Evolutionary conservation across 176 grass and related monocot genomes (phyloP).

Genomic region (Avena atlantica): DNA sequence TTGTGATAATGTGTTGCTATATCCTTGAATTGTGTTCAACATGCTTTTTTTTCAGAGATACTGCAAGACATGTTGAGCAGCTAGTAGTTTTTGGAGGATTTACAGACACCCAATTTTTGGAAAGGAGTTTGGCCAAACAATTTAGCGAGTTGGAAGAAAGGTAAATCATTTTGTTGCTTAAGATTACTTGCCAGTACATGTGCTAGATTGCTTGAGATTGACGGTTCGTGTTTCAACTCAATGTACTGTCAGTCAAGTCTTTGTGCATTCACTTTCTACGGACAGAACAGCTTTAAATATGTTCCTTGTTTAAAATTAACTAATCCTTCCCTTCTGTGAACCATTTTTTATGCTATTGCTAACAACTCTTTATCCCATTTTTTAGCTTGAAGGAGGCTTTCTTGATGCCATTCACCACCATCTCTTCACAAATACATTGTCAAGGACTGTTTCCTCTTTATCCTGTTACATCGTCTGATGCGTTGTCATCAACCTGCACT

Average conservation of each 20-base stretch:
- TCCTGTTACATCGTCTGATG: constrained; percentile 55
- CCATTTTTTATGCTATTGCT: constrained; percentile 15
- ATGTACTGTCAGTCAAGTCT: background rate
- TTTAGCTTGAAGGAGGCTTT: constrained; percentile 95
- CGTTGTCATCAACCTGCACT: constrained; percentile 44
- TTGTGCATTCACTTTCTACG: constrained; percentile 32
- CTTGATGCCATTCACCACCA: constrained; percentile 79
- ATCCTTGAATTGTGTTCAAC: constrained; percentile 30
- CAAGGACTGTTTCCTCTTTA: constrained; percentile 77
- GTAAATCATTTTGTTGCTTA: constrained; percentile 47
- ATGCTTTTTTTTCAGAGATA: constrained; percentile 60
- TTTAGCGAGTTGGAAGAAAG: constrained; percentile 87
- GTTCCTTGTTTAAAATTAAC: constrained; percentile 22
- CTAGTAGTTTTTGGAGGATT: constrained; percentile 90
- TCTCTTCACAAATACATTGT: constrained; percentile 83
- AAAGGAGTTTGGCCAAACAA: constrained; percentile 76
- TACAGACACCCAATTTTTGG: constrained; percentile 72
- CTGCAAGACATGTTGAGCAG: constrained; percentile 67
- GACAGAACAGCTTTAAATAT: constrained; percentile 29
- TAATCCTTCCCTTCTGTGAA: background rate
- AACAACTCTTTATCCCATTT: constrained; percentile 36
- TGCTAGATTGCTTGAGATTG: constrained; percentile 20
- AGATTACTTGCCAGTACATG: constrained; percentile 19
- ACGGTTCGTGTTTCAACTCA: background rate
- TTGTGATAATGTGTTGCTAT: background rate